These are phyloP conservation scores for Gynostemma pentaphyllum DNA, from an alignment of 306 rosid genomes.

Conservation along the genomic window DNA sequence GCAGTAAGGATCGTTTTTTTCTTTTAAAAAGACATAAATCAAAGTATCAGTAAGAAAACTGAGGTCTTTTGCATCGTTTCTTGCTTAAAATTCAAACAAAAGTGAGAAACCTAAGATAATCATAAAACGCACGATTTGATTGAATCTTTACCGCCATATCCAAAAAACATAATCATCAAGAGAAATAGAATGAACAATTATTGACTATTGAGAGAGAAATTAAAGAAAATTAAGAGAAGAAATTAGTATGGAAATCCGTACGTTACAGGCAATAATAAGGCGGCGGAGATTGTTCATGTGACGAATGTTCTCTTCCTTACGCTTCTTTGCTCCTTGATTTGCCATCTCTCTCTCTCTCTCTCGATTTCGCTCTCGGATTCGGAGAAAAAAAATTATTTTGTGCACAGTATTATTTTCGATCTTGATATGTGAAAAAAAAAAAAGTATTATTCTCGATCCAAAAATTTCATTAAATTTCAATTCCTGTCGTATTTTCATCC, in stretches of 20 bases:
- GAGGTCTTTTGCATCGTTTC: too few relatives aligned
- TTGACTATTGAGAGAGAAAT: not conserved
- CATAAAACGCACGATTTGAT: too few relatives aligned
- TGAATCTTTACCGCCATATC: not conserved
- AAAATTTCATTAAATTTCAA: too few relatives aligned
- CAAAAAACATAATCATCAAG: not conserved
- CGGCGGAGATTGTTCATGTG: slow-evolving; percentile 72
- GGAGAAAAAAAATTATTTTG: too few relatives aligned
- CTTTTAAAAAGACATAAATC: not conserved
- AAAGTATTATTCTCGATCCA: too few relatives aligned
- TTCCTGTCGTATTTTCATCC: too few relatives aligned
- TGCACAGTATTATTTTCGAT: too few relatives aligned
- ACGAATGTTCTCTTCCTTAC: slow-evolving; percentile 79
- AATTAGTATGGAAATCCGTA: slow-evolving; percentile 1
- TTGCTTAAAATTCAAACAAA: too few relatives aligned
- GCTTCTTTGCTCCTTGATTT: slow-evolving; percentile 96
- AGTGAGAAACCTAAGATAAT: too few relatives aligned
- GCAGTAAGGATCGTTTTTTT: not conserved
- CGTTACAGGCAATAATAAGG: slow-evolving; percentile 70
- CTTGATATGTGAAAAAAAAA: too few relatives aligned
- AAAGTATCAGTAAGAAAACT: too few relatives aligned
- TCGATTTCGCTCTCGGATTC: too few relatives aligned
- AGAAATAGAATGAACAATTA: not conserved
- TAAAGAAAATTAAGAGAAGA: not conserved
- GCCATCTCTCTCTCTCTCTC: slow-evolving; percentile 34